Base-by-base conservation (phyloP, 2,329 filamentous ascomycete species). In the Aspergillus brasiliensis region DNA sequence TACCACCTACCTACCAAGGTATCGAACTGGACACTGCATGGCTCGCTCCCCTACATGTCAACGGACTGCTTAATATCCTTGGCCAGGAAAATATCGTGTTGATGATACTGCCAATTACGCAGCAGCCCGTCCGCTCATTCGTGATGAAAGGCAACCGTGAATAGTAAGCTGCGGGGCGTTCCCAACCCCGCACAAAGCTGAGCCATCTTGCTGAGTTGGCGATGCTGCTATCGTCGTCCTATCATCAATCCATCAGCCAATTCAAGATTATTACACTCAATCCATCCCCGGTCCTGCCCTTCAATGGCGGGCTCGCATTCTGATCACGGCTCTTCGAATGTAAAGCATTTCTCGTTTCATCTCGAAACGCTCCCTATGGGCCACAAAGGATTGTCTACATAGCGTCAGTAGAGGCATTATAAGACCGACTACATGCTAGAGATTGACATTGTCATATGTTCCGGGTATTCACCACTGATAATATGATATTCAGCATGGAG, bases 181-280 rank as follows among this genome's bases (percentile, higher is more conserved):
- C 42, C 42, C 38, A 62, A 65, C 63, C 63, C 63, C 63, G 63
- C 63, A 65, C 60, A 40, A 53, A 48, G 51, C 48, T 56, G 58
- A 62, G 51, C 55, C 56, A 58, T 61, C 52, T 60, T 57, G 58
- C 56, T 65, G 63, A 53, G 57, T 62, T 60, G 63, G 54, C 59
- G 48, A 52, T 63, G 54, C 28, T 58, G 40, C 56, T 11, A 40
- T 27, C 25, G 28, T 56, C 38, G 37, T 61, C 58, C 59, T 56
- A 59, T 63, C 54, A 21, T 46, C 42, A 31, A 42, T 8, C 27
- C n/a, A 17, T 46, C 56, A 28, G 15, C 44, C 37, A n/a, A 28
- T 31, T 48, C 34, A 54, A 28, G 40, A 44, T 60, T 67, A 51
- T 61, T 68, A 57, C 63, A 52, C 62, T 48, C 59, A 63, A 6